Evolutionary conservation across 495 filamentous ascomycete genomes (phyloP), one percentile per base, ranked within the genome.

Genomic region (Hypomontagnella submonticulosa): DNA sequence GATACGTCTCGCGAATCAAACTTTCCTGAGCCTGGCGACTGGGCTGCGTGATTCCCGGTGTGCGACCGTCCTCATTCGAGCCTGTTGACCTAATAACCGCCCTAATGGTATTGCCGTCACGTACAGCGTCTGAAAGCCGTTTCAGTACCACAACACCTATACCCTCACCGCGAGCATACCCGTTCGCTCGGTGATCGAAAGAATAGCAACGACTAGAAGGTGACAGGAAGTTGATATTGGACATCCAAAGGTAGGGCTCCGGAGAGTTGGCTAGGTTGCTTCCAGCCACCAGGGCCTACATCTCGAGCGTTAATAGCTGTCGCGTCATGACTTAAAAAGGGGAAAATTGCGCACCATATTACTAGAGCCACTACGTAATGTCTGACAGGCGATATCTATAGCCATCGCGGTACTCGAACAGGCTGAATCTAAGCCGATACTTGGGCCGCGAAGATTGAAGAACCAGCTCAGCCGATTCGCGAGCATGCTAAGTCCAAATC

Each of bases 391-490:
- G n/a, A 90, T 74, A 60, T 92, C 75, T 4, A 79, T 20, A 1
- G 72, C 76, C 9, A 74, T 63, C 27, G 75, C 53, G 19, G 85
- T 88, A 19, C 87, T 89, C 8, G 90, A 92, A 71, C 90, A 93
- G 9, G 92, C 92, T 2, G 92, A 94, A 72, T 92, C 89, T 20
- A 92, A 78, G 50, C 83, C 88, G 69, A 87, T 85, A 43, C 86
- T 63, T 0, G 70, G 69, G 12, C 79, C 76, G 16, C 73, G 69
- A 63, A 75, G 74, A 43, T 75, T 78, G 63, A 82, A 84, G 56
- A 79, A 84, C 32, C 83, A 80, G 0, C 81, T 75, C n/a, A 85
- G 66, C 2, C 92, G 84, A 44, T 85, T 85, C 12, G 83, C 78
- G 1, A 86, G 75, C 13, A 87, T 79, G 1, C 75, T 66, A 0